Evolutionary conservation across 176 grass and related monocot species (phyloP).

Genomic region (Oryza brachyantha): DNA sequence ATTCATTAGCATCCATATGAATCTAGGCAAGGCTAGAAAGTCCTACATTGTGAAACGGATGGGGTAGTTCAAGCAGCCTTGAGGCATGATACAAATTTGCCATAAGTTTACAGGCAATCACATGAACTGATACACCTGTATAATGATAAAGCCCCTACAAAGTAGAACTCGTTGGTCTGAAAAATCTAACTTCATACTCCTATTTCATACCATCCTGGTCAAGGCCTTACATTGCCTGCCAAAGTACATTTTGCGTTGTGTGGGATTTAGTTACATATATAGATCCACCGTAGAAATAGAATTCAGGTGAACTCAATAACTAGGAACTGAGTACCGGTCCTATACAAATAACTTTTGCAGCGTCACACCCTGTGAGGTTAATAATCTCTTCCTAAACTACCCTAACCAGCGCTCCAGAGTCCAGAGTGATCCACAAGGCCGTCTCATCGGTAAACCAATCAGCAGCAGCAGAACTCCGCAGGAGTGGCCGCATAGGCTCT

Average conservation of each 20-base stretch:
- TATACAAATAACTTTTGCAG: background rate
- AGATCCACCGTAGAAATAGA: background rate
- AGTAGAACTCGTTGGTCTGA: background rate
- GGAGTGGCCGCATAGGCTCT: background rate
- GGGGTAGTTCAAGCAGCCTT: background rate
- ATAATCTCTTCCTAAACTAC: background rate
- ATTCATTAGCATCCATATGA: too few relatives aligned
- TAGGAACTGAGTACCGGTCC: background rate
- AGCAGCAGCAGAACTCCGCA: background rate
- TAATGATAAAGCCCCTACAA: background rate
- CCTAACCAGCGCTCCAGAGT: background rate
- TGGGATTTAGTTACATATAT: background rate
- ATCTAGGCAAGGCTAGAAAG: too few relatives aligned
- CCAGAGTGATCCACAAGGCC: background rate
- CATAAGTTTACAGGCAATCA: background rate
- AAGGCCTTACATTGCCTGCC: background rate
- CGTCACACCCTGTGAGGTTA: background rate
- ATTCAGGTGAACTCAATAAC: background rate
- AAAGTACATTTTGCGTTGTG: background rate
- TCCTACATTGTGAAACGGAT: too few relatives aligned
- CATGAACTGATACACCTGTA: background rate
- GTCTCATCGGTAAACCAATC: background rate
- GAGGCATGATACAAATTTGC: background rate
- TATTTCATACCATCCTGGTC: background rate
- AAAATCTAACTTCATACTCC: background rate